These are phyloP conservation scores for Filobasidium wieringae DNA, from an alignment of 768 basidiomycete genomes.

Conservation along the genomic window DNA sequence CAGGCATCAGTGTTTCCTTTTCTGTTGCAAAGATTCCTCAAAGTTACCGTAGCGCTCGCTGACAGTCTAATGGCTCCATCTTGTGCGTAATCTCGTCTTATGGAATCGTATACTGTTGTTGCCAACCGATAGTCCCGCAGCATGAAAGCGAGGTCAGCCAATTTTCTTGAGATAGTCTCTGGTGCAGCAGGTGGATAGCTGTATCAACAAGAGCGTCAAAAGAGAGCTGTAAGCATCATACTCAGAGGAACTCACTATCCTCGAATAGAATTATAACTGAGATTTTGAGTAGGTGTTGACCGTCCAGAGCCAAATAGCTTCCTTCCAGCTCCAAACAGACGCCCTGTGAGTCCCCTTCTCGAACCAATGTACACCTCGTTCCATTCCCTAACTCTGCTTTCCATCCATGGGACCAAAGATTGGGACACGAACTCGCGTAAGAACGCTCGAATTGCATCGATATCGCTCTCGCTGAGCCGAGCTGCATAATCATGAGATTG, in stretches of 20 bases:
- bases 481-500: neutral
- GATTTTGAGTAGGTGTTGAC: slow-evolving; percentile 14
- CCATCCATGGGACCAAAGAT: slow-evolving; percentile 93
- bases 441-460: slow-evolving; percentile 44
- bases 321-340: slow-evolving; percentile 41
- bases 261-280: slow-evolving; percentile 35
- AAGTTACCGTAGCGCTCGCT: slow-evolving; percentile 61
- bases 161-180: slow-evolving; percentile 47
- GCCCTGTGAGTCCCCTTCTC: slow-evolving; percentile 37
- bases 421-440: slow-evolving; percentile 76
- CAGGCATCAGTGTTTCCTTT: neutral
- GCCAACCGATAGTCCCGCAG: slow-evolving; percentile 83
- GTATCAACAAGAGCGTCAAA: neutral
- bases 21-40: neutral
- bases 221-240: neutral
- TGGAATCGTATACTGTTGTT: slow-evolving; percentile 65
- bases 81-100: slow-evolving; percentile 56
- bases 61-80: slow-evolving; percentile 39
- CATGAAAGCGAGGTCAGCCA: slow-evolving; percentile 90
- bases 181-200: slow-evolving; percentile 37
- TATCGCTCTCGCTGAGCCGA: neutral
- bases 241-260: slow-evolving; percentile 36
- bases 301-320: slow-evolving; percentile 37
- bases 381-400: slow-evolving; percentile 83
- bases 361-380: slow-evolving; percentile 54